A percentile compares a stretch with the other conserved stretches of the same genome.
Evolutionary conservation across 495 filamentous ascomycete species (phyloP).

Genomic region (Neurospora africana): DNA sequence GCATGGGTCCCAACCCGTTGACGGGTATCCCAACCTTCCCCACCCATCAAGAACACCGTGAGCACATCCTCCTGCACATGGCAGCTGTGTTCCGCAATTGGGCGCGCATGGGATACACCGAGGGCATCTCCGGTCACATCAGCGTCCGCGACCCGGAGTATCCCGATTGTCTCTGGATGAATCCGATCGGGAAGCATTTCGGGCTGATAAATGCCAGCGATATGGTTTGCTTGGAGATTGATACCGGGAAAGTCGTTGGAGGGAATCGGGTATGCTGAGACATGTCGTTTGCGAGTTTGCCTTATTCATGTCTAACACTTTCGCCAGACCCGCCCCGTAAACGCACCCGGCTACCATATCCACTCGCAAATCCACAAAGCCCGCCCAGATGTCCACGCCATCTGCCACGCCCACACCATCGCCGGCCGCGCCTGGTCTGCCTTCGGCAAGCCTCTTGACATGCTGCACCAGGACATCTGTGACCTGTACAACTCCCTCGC

Average conservation of each 20-base stretch:
- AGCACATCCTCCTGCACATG: conserved; percentile 46
- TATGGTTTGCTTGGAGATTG: conserved; percentile 44
- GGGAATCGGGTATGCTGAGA: conserved; percentile 23
- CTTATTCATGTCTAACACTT: neutral
- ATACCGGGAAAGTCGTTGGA: conserved; percentile 40
- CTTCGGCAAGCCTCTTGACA: conserved; percentile 45
- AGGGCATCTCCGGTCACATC: conserved; percentile 57
- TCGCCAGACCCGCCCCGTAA: conserved; percentile 28
- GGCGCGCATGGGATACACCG: conserved; percentile 48
- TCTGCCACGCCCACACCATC: conserved; percentile 44
- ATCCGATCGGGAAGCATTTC: conserved; percentile 49
- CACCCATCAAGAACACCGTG: conserved; percentile 27
- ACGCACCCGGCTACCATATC: conserved; percentile 62
- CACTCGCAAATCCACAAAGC: conserved; percentile 48
- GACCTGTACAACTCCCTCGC: conserved; percentile 40
- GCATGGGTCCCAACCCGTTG: neutral
- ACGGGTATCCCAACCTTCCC: conserved; percentile 38
- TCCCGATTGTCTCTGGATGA: conserved; percentile 56
- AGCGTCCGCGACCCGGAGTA: conserved; percentile 52
- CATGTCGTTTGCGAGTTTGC: neutral
- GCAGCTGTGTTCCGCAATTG: conserved; percentile 50
- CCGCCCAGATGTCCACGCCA: conserved; percentile 40
- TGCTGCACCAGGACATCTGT: conserved; percentile 49
- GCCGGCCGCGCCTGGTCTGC: conserved; percentile 43
- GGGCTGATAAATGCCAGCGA: conserved; percentile 41